Base-by-base conservation (phyloP, 805 yeast species). In the Pichia rugopelliculosa region DNA sequence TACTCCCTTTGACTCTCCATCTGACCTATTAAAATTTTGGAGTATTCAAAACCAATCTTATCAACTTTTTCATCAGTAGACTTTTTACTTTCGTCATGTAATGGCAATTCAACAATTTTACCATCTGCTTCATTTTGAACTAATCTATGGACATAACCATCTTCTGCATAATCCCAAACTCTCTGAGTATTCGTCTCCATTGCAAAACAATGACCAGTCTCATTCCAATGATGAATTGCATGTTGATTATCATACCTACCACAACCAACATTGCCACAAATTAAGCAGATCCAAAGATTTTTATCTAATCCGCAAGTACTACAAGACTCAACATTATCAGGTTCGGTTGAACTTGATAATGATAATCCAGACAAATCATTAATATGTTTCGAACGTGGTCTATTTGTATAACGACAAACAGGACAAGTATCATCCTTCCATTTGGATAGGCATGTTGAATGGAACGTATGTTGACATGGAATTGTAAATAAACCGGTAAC, bases 91-190 rank as follows among this genome's bases (percentile, higher is more conserved):
- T 55, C 59, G 36, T 58, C 60, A 7, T 60, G 54, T 13, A 73
- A 58, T 6, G 80, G 77, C 13, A 88, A 70, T 61, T 89, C 97
- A 3, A 89, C 96, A 27, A 90, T 65, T 56, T 90, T 90, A 0
- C 97, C 97, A 61, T 89, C 96, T 0, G 83, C 73, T 61, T 86
- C 90, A 63, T 87, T 88, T 51, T 89, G 87, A 4, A 89, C 75
- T 39, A 89, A 67, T 43, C 97, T 65, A 63, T 89, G 97, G 10
- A 89, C 96, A 62, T 89, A 89, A 53, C 80, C 81, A 60, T 89
- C 97, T 2, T 90, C 90, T 0, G 90, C 89, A 61, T 89, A 89
- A 62, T 89, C 96, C 97, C 97, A 89, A 1, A 89, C 96, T 37
- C 97, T 71, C 51, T 89, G 93, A 0, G 95, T 78, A 11, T 72